Conservation (phyloP, 768 basidiomycete genomes). For the Cystobasidium onofrii region DNA sequence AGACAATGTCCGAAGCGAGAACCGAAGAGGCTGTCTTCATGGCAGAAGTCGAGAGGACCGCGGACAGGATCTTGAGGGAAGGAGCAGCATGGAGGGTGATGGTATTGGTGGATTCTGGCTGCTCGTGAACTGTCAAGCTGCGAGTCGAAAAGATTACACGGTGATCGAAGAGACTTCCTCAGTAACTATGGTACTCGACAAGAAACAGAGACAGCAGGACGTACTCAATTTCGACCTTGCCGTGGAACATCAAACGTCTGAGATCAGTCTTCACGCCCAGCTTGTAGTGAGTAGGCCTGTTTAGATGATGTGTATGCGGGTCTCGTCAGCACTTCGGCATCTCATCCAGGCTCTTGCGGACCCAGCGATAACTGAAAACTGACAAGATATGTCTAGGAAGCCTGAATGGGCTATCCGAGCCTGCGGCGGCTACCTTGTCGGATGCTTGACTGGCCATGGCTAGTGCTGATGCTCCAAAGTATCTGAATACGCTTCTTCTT, state of each 20-base stretch:
- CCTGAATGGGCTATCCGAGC: constrained; percentile 16
- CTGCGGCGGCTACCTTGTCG: background rate
- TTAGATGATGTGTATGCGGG: background rate
- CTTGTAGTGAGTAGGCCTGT: constrained; percentile 24
- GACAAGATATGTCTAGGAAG: constrained; percentile 20
- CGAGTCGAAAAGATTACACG: background rate
- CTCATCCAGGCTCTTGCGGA: background rate
- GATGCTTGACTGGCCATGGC: constrained; percentile 3
- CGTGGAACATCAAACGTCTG: constrained; percentile 63
- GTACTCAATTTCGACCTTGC: constrained; percentile 64
- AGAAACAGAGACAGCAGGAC: constrained; percentile 41
- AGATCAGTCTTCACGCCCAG: constrained; percentile 65
- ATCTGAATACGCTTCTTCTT: constrained; percentile 6
- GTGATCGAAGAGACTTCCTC: background rate
- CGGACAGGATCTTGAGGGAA: constrained; percentile 55
- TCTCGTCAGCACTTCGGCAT: background rate
- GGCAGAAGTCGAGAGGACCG: constrained; percentile 56
- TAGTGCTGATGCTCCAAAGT: constrained; percentile 19
- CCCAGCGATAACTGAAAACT: background rate
- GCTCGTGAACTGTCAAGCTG: constrained; percentile 59
- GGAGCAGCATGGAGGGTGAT: constrained; percentile 57
- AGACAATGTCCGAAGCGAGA: constrained; percentile 47
- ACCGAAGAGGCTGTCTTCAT: constrained; percentile 51
- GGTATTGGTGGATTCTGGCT: constrained; percentile 52
- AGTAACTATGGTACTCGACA: too few species aligned